Evolutionary conservation across 2,329 filamentous ascomycete genomes (phyloP), one percentile per base, ranked within the genome.

Genomic region (Davidsoniella virescens): DNA sequence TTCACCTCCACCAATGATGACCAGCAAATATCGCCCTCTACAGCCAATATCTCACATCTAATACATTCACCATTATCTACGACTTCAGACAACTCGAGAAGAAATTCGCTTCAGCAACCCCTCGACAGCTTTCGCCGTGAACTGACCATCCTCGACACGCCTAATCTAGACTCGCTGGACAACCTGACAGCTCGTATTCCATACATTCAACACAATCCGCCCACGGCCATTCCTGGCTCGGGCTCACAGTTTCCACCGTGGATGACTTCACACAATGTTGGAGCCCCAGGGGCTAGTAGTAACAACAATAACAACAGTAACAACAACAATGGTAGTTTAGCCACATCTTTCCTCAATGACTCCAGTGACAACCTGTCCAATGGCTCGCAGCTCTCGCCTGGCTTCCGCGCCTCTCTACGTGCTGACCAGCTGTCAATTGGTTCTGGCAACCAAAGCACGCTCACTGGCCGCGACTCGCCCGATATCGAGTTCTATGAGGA

Each of bases 91-190:
- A 36, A 33, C 36, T 65, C 67, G 56, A 75, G 74, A 68, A 72
- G 73, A 63, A 75, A 75, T 70, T 59, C 69, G 72, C 57, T 63
- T 73, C 60, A 74, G 70, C 66, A 78, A 82, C 29, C 29, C 60
- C 72, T 84, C 58, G 70, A 70, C 61, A 80, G 82, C 62, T 82
- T 85, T 62, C 78, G 81, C 59, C 82, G 80, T 66, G 80, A 86
- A 58, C 73, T 85, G 51, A 73, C 78, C 57, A 75, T 81, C 52
- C 69, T 85, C 59, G 80, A 85, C 55, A 73, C 75, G 33, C 37
- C 4, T 12, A 29, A 26, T 29, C 9, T 45, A 45, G 43, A 23
- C 38, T 29, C 47, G 14, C 41, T 40, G 8, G 29, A 29, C n/a
- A 36, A 7, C 16, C 8, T 33, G 29, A 33, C 7, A 4, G 29